Conservation (phyloP, 73 alveolate species). For the Stentor roeselii region DNA sequence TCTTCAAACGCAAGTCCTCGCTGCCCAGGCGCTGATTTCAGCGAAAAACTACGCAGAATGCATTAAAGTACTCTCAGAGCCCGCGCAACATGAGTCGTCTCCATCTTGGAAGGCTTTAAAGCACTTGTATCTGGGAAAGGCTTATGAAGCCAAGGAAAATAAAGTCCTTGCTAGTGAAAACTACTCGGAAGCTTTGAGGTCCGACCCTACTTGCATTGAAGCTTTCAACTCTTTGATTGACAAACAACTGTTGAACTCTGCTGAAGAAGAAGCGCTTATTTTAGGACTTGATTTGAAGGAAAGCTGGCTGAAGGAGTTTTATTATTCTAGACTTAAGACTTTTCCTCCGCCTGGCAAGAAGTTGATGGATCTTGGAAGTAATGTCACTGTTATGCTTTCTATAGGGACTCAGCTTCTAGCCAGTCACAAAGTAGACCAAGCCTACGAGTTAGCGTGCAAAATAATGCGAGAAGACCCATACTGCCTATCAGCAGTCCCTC, state of each 20-base stretch:
- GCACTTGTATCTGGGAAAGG: constrained; percentile 29
- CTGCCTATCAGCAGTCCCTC: constrained; percentile 86
- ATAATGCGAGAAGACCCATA: constrained; percentile 88
- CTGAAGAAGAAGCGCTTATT: constrained; percentile 33
- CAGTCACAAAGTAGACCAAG: constrained; percentile 83
- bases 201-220: constrained; percentile 39
- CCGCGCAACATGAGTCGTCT: constrained; percentile 28
- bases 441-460: constrained; percentile 80
- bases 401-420: constrained; percentile 88
- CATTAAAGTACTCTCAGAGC: constrained; percentile 42
- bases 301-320: constrained; percentile 47
- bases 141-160: constrained; percentile 46
- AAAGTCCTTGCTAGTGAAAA: constrained; percentile 39
- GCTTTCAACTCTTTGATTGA: constrained; percentile 38
- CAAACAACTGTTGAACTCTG: constrained; percentile 28
- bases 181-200: constrained; percentile 35
- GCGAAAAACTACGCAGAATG: constrained; percentile 49
- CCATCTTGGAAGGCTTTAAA: constrained; percentile 36
- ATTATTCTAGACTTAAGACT: constrained; percentile 25
- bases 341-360: neutral
- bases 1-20: constrained; percentile 73
- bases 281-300: constrained; percentile 4
- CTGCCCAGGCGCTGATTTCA: constrained; percentile 82
- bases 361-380: constrained; percentile 52
- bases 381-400: constrained; percentile 77